These are phyloP conservation scores for Stellera chamaejasme DNA, from an alignment of 345 rosid genomes.

Conservation along the genomic window DNA sequence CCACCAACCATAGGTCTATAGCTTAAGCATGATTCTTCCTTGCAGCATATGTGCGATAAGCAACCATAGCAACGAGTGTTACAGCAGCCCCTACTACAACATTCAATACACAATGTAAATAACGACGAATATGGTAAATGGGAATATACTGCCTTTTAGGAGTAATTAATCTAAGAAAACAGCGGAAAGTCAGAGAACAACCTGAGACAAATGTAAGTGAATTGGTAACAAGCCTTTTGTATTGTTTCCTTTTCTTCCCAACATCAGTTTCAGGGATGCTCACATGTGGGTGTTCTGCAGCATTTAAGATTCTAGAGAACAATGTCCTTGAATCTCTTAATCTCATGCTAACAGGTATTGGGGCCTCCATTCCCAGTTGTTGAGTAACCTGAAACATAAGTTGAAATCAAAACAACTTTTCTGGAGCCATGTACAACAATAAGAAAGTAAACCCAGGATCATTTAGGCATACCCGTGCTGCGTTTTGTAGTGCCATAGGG, in stretches of 20 bases:
- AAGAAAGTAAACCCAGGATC: slow-evolving; percentile 8
- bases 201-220: slow-evolving; percentile 74
- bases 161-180: not conserved
- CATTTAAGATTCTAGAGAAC: slow-evolving; percentile 42
- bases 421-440: not conserved
- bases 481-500: slow-evolving; percentile 46
- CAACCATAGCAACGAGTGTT: slow-evolving; percentile 49
- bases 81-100: slow-evolving; percentile 58
- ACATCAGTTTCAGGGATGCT: slow-evolving; percentile 67
- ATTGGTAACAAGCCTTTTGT: slow-evolving; percentile 44
- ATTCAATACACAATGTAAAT: slow-evolving; percentile 6
- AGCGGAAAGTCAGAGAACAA: not conserved
- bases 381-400: slow-evolving; percentile 44
- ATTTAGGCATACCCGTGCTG: slow-evolving; percentile 34
- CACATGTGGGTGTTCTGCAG: slow-evolving; percentile 65
- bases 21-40: slow-evolving; percentile 39
- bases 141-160: not conserved
- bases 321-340: slow-evolving; percentile 39
- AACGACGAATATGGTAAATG: not conserved
- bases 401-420: not conserved
- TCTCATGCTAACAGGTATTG: slow-evolving; percentile 47
- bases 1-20: not conserved
- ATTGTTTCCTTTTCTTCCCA: slow-evolving; percentile 51
- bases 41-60: slow-evolving; percentile 55
- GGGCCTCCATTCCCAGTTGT: slow-evolving; percentile 61